Percentiles rank a stretch among this genome's conserved stretches.
These are phyloP conservation scores for Chaetomium fimeti DNA, from an alignment of 495 filamentous ascomycete genomes.

Conservation along the genomic window DNA sequence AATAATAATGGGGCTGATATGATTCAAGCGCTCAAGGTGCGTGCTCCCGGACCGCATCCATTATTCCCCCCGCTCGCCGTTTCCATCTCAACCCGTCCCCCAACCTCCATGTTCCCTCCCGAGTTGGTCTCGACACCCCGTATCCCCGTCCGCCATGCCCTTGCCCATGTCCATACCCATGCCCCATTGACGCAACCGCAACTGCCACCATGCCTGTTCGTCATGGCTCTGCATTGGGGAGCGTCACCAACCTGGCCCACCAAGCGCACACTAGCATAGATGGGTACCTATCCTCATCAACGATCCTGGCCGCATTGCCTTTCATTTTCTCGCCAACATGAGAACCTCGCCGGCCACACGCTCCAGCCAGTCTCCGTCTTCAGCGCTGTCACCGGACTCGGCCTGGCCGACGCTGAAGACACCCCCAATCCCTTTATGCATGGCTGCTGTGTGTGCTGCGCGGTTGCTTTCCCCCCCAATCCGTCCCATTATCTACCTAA, in stretches of 20 bases:
- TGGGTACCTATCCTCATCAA: too few relatives aligned
- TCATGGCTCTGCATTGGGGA: constrained; percentile 33
- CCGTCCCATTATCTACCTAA: too few relatives aligned
- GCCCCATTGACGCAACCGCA: constrained; percentile 12
- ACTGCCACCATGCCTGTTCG: constrained; percentile 35
- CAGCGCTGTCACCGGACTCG: constrained; percentile 19
- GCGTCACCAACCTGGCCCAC: constrained; percentile 28
- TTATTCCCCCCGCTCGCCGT: constrained; percentile 6
- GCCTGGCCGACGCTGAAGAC: constrained; percentile 21
- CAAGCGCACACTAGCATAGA: too few relatives aligned
- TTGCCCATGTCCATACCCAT: neutral
- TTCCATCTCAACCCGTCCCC: neutral
- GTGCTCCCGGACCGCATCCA: constrained; percentile 29
- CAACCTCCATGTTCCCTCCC: neutral
- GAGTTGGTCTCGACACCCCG: neutral
- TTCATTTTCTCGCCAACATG: constrained; percentile 32
- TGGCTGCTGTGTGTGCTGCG: constrained; percentile 35
- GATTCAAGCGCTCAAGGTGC: constrained; percentile 35
- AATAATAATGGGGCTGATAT: constrained; percentile 33
- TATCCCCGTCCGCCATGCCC: neutral
- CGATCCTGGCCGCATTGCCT: constrained; percentile 28
- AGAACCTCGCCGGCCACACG: constrained; percentile 26
- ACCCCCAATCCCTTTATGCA: constrained; percentile 30
- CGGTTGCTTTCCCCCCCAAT: constrained; percentile 3
- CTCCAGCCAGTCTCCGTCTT: constrained; percentile 29